Base-by-base conservation (phyloP, 2,329 filamentous ascomycete species). In the Microcyclosporella mali region DNA sequence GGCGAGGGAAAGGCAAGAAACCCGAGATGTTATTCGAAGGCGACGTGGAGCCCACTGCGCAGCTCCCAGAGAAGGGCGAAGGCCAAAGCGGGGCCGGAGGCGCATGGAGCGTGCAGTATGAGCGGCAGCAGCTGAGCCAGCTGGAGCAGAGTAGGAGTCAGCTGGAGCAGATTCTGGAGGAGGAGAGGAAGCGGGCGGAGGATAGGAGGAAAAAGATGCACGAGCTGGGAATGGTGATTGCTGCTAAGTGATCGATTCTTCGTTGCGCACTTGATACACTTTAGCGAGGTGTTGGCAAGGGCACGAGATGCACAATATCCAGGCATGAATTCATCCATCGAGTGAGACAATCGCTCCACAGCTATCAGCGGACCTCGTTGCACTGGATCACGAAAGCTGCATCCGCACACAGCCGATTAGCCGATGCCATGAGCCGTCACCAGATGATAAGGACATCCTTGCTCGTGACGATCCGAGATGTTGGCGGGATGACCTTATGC, bases 31-130 rank as follows among this genome's bases (percentile, higher is more conserved):
- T 74, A 52, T 73, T 76, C 41, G 70, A 79, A 36, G 75, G 79
- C 52, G 78, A 83, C 53, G 51, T 58, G 16, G 57, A 59, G 49
- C 76, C 82, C 46, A 85, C 82, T 37, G 85, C 85, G 43, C 81
- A 88, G 70, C 80, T 94, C 49, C 87, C 87, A 3, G 71, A 79
- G 43, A 73, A 70, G 36, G 73, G 80, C 84, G 68, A 82, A 80
- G 36, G 85, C 85, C 67, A 71, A 71, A 50, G 81, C 71, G 60
- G 74, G 70, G 57, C 73, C 82, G 50, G 75, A 77, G 53, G 74
- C 71, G 50, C 73, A 78, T 65, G 72, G 78, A 57, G 52, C 40
- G 25, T 32, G 41, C 46, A 50, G 47, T 63, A 56, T 39, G 60
- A 63, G 51, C 50, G 49, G 37, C 60, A 63, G 50, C 37, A 60